A percentile compares a stretch with the other conserved stretches of the same genome.
Conservation (phyloP, 176 grass and related monocot species). For the Puya raimondii region DNA sequence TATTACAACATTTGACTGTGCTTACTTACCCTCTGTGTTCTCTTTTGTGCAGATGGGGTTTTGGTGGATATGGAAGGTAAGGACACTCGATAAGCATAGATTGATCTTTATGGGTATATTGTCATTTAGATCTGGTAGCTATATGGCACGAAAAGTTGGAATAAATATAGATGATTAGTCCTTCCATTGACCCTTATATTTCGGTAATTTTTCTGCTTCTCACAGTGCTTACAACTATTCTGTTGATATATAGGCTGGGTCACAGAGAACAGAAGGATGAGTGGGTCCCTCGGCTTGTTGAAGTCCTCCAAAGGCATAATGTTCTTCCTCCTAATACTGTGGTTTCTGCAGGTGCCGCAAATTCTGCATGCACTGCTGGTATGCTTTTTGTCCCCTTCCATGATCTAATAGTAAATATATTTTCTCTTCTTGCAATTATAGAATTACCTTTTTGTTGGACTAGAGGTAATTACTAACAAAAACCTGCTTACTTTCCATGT, state of each 20-base stretch:
- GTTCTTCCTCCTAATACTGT: conserved; percentile 75
- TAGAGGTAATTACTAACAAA: too few species aligned
- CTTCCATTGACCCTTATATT: too few species aligned
- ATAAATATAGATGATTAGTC: too few species aligned
- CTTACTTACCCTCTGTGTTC: conserved; percentile 3
- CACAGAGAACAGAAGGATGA: conserved; percentile 99
- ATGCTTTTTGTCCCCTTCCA: conserved; percentile 12
- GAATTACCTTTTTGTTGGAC: too few species aligned
- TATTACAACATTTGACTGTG: conserved; percentile 8
- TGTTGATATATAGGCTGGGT: conserved; percentile 58
- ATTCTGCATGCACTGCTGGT: conserved; percentile 92
- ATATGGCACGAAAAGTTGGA: too few species aligned
- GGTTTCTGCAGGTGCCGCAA: conserved; percentile 72
- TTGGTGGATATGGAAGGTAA: conserved; percentile 97
- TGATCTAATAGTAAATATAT: conserved; percentile 11
- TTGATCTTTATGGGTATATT: not conserved
- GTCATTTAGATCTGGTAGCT: not conserved
- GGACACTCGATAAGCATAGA: not conserved
- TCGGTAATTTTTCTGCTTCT: too few species aligned
- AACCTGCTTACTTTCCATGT: too few species aligned
- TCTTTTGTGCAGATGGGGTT: conserved; percentile 71
- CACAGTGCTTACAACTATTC: not conserved
- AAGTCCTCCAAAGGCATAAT: conserved; percentile 81
- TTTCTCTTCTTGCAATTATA: not conserved
- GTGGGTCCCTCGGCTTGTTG: conserved; percentile 78